Percentiles rank a stretch among this genome's conserved stretches.
Conservation (phyloP, 2,329 filamentous ascomycete genomes). For the Fusarium euwallaceae region DNA sequence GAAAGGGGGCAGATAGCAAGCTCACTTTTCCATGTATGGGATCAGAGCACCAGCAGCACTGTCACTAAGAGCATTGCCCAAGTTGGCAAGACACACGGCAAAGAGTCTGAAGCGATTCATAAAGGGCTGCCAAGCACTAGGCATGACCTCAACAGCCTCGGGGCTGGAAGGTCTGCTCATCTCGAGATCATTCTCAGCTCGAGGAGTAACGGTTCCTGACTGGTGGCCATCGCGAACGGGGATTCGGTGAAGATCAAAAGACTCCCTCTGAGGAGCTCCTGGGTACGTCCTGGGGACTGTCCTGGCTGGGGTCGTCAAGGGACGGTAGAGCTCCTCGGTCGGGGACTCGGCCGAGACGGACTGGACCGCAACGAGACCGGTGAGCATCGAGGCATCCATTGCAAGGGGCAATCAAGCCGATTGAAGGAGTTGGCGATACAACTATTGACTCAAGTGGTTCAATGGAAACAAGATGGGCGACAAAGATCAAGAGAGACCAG, state of each 20-base stretch:
- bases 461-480: background rate
- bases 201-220: conserved; percentile 24
- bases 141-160: conserved; percentile 60
- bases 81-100: conserved; percentile 73
- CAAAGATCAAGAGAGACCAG: background rate
- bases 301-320: conserved; percentile 50
- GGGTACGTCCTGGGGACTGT: conserved; percentile 56
- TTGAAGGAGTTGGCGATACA: background rate
- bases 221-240: conserved; percentile 13
- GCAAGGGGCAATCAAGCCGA: conserved; percentile 8
- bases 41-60: conserved; percentile 82
- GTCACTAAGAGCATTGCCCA: conserved; percentile 81
- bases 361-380: conserved; percentile 51
- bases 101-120: conserved; percentile 80
- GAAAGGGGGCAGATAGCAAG: background rate
- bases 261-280: conserved; percentile 52
- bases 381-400: conserved; percentile 54
- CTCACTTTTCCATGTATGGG: conserved; percentile 79
- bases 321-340: conserved; percentile 38
- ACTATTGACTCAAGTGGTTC: background rate
- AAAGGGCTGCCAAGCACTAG: conserved; percentile 69
- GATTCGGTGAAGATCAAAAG: conserved; percentile 48
- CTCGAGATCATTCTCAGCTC: conserved; percentile 57
- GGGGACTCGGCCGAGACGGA: conserved; percentile 37
- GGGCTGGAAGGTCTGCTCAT: conserved; percentile 67